Percentiles rank a stretch among this genome's conserved stretches.
Evolutionary conservation across 768 basidiomycete genomes (phyloP).

Genomic region (Mycena haematopus): DNA sequence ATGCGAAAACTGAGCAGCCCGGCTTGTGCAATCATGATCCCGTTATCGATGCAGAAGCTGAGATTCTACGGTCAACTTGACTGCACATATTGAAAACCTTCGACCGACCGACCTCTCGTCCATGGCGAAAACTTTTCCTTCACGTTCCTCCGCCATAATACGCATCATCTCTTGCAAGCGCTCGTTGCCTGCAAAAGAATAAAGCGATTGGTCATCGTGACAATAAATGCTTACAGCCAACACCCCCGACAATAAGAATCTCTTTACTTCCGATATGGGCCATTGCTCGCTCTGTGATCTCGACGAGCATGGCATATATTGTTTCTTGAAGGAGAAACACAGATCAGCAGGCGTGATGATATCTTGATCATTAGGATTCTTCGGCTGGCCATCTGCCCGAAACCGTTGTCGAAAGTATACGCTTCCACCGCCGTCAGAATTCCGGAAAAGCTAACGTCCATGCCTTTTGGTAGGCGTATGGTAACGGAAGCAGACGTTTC

Average conservation of each 20-base stretch:
- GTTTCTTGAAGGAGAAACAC: slow-evolving; percentile 98
- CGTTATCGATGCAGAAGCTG: slow-evolving; percentile 99
- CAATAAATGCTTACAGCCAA: slow-evolving; percentile 81
- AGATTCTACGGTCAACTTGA: slow-evolving; percentile 1
- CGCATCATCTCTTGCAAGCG: slow-evolving; percentile 99
- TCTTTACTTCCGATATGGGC: slow-evolving; percentile 97
- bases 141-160: slow-evolving; percentile 91
- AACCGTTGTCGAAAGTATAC: slow-evolving; percentile 88
- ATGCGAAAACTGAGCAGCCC: slow-evolving; percentile 91
- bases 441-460: slow-evolving; percentile 97
- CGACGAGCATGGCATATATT: slow-evolving; percentile 97
- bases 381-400: slow-evolving; percentile 52
- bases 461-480: slow-evolving; percentile 98
- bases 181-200: slow-evolving; percentile 71
- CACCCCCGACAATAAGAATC: slow-evolving; percentile 96
- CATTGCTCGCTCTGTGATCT: slow-evolving; percentile 99
- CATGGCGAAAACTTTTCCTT: slow-evolving; percentile 90
- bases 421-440: slow-evolving; percentile 88
- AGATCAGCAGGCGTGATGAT: slow-evolving; percentile 94
- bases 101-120: slow-evolving; percentile 80
- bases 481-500: slow-evolving; percentile 79
- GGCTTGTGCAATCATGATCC: slow-evolving; percentile 99
- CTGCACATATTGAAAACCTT: not conserved
- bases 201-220: not conserved
- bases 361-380: slow-evolving; percentile 59